Conservation (phyloP, 345 rosid species). For the Pugionium dolabratum region DNA sequence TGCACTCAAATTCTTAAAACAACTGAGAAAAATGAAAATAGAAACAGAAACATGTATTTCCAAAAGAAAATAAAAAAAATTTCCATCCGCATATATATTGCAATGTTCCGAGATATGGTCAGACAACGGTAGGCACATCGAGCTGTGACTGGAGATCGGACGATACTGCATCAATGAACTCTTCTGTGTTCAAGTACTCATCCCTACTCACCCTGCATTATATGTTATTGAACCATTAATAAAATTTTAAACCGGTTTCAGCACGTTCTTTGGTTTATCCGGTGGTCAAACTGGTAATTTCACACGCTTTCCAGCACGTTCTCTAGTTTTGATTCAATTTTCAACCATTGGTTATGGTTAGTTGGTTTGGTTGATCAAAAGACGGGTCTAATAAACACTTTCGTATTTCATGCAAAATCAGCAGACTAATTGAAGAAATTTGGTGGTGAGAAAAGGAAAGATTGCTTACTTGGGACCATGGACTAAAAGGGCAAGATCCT, state of each 20-base stretch:
- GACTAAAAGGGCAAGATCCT: slow-evolving; percentile 85
- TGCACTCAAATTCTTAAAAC: no score
- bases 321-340: not conserved
- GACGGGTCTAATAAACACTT: not conserved
- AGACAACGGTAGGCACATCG: slow-evolving; percentile 45
- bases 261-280: no score
- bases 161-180: slow-evolving; percentile 83
- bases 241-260: not conserved
- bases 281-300: no score
- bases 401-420: slow-evolving; percentile 8
- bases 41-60: no score
- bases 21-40: no score
- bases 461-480: slow-evolving; percentile 79
- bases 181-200: slow-evolving; percentile 72
- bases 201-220: slow-evolving; percentile 71
- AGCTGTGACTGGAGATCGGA: slow-evolving; percentile 57
- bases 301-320: not conserved
- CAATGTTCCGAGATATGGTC: slow-evolving; percentile 10
- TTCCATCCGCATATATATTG: no score
- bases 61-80: no score
- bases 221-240: not conserved
- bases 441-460: slow-evolving; percentile 16
- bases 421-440: not conserved
- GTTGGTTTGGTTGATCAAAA: not conserved
- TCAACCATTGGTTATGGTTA: not conserved